Base-by-base conservation (phyloP, 768 basidiomycete species). In the Cystobasidiopsis lactophilus region DNA sequence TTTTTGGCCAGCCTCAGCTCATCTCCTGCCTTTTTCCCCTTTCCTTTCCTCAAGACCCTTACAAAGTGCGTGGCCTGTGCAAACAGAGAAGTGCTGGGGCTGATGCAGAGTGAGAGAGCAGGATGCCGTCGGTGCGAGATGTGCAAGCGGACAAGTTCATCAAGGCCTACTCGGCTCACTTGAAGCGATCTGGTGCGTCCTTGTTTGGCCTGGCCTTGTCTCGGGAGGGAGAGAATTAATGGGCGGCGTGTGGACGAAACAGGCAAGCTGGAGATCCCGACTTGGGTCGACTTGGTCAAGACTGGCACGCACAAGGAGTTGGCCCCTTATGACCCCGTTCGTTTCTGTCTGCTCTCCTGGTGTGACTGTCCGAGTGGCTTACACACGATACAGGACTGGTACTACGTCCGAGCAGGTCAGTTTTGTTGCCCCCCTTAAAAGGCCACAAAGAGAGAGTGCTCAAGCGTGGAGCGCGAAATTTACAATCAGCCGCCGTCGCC, bases 211-310 rank as follows among this genome's bases (percentile, higher is more conserved):
- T n/a, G n/a, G n/a, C n/a, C n/a, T n/a, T n/a, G n/a, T n/a, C n/a
- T n/a, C n/a, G n/a, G n/a, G n/a, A n/a, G n/a, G n/a, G n/a, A n/a
- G n/a, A n/a, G n/a, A n/a, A n/a, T n/a, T n/a, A n/a, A n/a, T 19
- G 24, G n/a, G 41, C 9, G 24, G 41, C 10, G 24, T 44, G 41
- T 9, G 19, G n/a, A 19, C n/a, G n/a, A 19, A n/a, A n/a, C n/a
- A 63, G 93, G 93, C 70, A 96, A 96, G 75, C 84, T 98, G 65
- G 89, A 98, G 73, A 84, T 96, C 57, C 91, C 91, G 62, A 80
- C 78, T 70, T 96, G 91, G 91, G 91, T 84, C 57, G 91, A 93
- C 69, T 72, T 95, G 63, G 93, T 98, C 68, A 98, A 98, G 76
- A 98, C 93, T 57, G 91, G 85, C 67, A 73, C 82, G 55, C 88